Evolutionary conservation across 2,329 filamentous ascomycete species (phyloP).

Genomic region (Cercospora nicotianae): DNA sequence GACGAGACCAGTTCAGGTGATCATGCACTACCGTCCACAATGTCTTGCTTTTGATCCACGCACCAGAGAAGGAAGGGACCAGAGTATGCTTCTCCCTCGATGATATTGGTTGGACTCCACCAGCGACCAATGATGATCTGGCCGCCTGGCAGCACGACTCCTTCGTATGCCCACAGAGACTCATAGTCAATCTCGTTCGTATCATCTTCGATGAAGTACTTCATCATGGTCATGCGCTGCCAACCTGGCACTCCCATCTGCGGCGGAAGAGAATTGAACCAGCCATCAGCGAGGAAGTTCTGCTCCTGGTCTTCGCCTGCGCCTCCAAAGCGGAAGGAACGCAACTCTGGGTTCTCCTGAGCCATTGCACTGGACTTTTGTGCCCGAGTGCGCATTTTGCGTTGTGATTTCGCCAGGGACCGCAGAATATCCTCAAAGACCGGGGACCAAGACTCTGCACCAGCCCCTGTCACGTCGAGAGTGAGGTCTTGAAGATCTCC

Average conservation of each 20-base stretch:
- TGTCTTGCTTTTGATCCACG: constrained; percentile 7
- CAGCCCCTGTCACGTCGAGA: constrained; percentile 28
- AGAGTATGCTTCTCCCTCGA: constrained; percentile 36
- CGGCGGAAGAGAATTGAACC: constrained; percentile 51
- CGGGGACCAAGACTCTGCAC: constrained; percentile 39
- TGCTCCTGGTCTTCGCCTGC: constrained; percentile 41
- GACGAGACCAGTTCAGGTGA: background rate
- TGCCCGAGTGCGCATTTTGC: constrained; percentile 35
- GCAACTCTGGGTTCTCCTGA: constrained; percentile 6
- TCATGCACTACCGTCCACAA: background rate
- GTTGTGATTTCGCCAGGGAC: constrained; percentile 34
- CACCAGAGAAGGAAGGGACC: constrained; percentile 49
- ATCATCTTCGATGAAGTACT: constrained; percentile 45
- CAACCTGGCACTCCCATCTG: constrained; percentile 55
- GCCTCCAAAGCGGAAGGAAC: constrained; percentile 41
- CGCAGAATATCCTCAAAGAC: constrained; percentile 45
- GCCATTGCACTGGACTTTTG: constrained; percentile 29
- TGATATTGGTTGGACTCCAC: constrained; percentile 43
- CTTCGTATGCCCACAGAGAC: constrained; percentile 52
- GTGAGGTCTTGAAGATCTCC: constrained; percentile 36
- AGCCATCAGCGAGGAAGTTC: constrained; percentile 44
- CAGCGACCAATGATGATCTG: constrained; percentile 51
- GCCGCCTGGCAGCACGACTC: constrained; percentile 50
- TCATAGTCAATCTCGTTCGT: constrained; percentile 32
- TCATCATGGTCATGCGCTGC: constrained; percentile 57